Evolutionary conservation across 2,329 filamentous ascomycete species (phyloP), one percentile per base, ranked within the genome.

Genomic region (Tolypocladium pustulatum): DNA sequence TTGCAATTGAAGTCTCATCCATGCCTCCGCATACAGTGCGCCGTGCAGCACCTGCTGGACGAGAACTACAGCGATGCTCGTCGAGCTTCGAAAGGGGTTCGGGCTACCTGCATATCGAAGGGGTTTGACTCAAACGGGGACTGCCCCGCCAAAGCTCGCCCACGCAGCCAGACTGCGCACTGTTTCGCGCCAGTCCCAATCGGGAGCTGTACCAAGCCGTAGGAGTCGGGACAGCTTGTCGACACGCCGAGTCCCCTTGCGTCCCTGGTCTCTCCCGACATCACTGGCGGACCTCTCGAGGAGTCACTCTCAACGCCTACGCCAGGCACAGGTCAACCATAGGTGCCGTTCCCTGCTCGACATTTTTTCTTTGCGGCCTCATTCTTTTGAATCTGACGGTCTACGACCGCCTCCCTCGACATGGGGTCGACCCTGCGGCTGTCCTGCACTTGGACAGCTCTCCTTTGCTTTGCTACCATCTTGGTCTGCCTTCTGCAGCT

Each of bases 381-480:
- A 52, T 13, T 32, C 43, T 34, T 32, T 52, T 22, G 30, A 5
- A 13, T 6, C 49, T 54, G 57, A 56, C 57, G 51, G 59, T 58
- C 60, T 52, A 58, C 58, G 60, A 63, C 63, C 59, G 61, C 40
- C n/a, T 59, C 54, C 59, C 62, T 59, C 66, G 66, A 66, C 67
- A 86, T 86, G 83, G 76, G 76, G 73, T 75, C 74, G 67, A 71
- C 68, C 57, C 71, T 73, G 68, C 74, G 74, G 71, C 72, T 76
- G 76, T 82, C 82, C 75, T 76, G 73, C 70, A 78, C 75, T 73
- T 90, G 89, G 89, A 82, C 85, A 69, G 76, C 82, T 66, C 77
- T 84, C 64, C 72, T 90, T 61, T 79, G 82, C 62, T 69, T 90
- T 61, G 65, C 89, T 52, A 75, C 79, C 63, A 73, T 82, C 54